Base-by-base conservation (phyloP, 441 rosid species). In the Erodium moschatum region DNA sequence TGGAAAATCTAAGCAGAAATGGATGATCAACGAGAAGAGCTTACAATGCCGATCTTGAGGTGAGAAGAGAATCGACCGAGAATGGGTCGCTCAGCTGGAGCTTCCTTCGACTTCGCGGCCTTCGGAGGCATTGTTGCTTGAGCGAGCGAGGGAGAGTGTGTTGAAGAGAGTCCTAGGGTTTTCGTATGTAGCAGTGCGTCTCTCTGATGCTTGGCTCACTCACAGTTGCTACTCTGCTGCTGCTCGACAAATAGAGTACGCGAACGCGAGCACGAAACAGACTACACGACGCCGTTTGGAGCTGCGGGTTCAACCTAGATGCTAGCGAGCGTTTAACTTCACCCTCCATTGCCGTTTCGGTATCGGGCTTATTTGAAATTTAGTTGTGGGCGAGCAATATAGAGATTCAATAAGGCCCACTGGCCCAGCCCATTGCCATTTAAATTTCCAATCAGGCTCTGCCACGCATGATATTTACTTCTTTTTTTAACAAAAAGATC, bases 1-100 rank as follows among this genome's bases (percentile, higher is more conserved):
- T 58, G 63, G 27, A 58, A 58, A 58, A 7, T 16, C 5, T 19
- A 16, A 21, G 29, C 29, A 21, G 10, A 1, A 48, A 10, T 6
- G 0, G 12, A 69, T 54, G 68, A 1, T 58, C 63, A 11, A 19
- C 40, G 2, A 7, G 12, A 15, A 70, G 42, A 21, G 63, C 65
- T 58, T 86, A 94, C 99, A 62, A 94, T 94, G 78, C 97, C 99
- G 75, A 94, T 94, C 86, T 94, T 94, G 83, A 94, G 97, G 73
- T 94, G 99, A 75, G 99, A 94, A 21, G 99, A 91, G 87, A 94
- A 94, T 68, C 99, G 87, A 67, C 99, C 99, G 13, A 94, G 97
- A 60, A 90, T 88, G n/a, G 99, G 94, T 38, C 97, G 82, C 86
- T 94, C 99, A 0, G 75, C 88, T 5, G 97, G 97, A 6, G 87